Percentiles rank a stretch among this genome's conserved stretches.
phyloP scores from a whole-genome alignment of 2,329 filamentous ascomycete species.

The Cercospora sp. region DNA sequence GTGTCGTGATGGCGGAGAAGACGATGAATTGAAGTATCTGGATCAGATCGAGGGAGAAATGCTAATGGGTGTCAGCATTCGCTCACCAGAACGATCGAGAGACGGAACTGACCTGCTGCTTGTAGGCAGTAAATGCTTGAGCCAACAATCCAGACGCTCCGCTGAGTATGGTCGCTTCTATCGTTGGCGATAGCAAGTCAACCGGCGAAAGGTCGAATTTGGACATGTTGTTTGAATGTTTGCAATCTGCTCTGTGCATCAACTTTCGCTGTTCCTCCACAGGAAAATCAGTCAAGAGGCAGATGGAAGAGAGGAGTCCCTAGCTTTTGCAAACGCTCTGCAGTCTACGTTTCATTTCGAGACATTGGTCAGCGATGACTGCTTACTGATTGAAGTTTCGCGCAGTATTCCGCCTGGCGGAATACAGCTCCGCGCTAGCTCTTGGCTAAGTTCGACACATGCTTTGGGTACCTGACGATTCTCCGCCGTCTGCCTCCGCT shows the following conservation, averaged over 20 bases:
- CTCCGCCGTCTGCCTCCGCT: neutral
- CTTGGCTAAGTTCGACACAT: neutral
- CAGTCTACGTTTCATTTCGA: neutral
- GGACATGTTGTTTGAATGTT: neutral
- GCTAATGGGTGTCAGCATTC: neutral
- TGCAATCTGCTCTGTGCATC: neutral
- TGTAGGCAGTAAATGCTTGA: neutral
- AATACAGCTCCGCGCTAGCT: neutral
- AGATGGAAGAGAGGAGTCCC: too few relatives aligned
- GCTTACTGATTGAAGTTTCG: neutral
- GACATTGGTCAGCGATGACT: neutral
- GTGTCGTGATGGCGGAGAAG: neutral
- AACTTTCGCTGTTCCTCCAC: too few relatives aligned
- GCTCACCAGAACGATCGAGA: neutral
- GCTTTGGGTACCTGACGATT: neutral
- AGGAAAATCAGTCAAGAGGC: too few relatives aligned
- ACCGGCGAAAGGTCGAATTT: neutral
- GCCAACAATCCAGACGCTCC: neutral
- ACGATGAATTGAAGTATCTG: neutral
- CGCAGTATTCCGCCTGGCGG: neutral
- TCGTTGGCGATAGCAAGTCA: neutral
- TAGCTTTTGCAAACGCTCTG: neutral
- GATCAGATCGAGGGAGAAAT: neutral
- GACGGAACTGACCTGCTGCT: neutral
- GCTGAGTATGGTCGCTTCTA: neutral